A percentile compares a stretch with the other conserved stretches of the same genome.
phyloP scores from a whole-genome alignment of 2,329 filamentous ascomycete species.

The Fusarium oligoseptatum region DNA sequence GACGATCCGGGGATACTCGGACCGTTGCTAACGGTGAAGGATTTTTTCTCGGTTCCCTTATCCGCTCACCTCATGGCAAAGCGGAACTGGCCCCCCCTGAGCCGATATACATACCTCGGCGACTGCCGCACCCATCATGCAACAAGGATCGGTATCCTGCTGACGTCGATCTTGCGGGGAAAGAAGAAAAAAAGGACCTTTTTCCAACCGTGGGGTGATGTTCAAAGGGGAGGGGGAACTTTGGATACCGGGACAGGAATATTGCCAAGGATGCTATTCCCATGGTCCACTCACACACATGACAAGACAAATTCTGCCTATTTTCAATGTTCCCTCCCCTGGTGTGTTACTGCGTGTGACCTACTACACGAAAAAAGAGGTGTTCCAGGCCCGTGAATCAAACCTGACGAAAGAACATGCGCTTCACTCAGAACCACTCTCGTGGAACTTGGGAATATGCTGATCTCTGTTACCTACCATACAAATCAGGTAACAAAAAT shows the following conservation, averaged over 20 bases:
- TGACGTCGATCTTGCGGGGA: constrained; percentile 31
- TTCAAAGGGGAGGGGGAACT: neutral
- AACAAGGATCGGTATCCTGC: constrained; percentile 11
- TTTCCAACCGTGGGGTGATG: neutral
- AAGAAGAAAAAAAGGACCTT: neutral
- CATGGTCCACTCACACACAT: neutral
- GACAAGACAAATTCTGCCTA: neutral
- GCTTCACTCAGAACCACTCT: neutral
- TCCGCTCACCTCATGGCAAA: neutral
- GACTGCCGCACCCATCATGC: constrained; percentile 1
- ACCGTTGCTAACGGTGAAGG: neutral
- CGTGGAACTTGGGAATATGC: neutral
- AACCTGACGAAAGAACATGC: neutral
- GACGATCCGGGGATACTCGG: neutral
- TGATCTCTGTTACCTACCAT: neutral
- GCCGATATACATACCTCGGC: neutral
- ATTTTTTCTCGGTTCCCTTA: neutral
- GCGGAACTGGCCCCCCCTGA: neutral
- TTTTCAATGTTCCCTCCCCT: neutral
- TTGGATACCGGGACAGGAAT: neutral
- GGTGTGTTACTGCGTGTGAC: neutral
- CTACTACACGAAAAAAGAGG: neutral
- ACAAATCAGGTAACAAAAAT: neutral
- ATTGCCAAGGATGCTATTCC: neutral
- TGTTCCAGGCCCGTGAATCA: neutral